A percentile compares a stretch with the other conserved stretches of the same genome.
Evolutionary conservation across 306 rosid species (phyloP).

Genomic region (Vachellia collinsii): DNA sequence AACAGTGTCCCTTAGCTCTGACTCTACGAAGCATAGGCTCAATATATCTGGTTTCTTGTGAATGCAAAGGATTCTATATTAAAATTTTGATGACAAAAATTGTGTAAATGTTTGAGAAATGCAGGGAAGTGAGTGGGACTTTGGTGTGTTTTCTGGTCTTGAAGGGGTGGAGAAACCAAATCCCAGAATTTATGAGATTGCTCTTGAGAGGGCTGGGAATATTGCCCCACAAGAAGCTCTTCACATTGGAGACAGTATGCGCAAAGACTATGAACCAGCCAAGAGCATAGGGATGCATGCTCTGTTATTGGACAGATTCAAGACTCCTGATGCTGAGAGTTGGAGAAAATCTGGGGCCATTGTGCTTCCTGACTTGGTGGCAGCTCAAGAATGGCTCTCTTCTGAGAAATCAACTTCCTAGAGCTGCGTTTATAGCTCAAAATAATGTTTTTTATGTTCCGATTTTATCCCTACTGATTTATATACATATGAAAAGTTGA

Average conservation of each 20-base stretch:
- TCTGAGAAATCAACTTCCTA: conserved; percentile 47
- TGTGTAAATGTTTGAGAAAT: conserved; percentile 14
- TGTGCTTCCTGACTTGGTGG: conserved; percentile 70
- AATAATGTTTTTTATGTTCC: too few species aligned
- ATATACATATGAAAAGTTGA: not conserved
- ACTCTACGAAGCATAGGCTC: too few species aligned
- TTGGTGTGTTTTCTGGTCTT: conserved; percentile 91
- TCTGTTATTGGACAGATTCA: conserved; percentile 77
- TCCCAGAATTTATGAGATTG: conserved; percentile 79
- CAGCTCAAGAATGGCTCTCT: conserved; percentile 64
- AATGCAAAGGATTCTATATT: not conserved
- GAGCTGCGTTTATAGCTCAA: too few species aligned
- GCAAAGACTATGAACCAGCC: conserved; percentile 86
- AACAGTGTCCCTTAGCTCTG: too few species aligned
- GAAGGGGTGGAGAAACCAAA: conserved; percentile 93
- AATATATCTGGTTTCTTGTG: too few species aligned
- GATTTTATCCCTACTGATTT: conserved; percentile 16
- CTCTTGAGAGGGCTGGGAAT: conserved; percentile 78
- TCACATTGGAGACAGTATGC: conserved; percentile 92
- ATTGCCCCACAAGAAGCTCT: conserved; percentile 64
- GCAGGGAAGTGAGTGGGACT: conserved; percentile 98
- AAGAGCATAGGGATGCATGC: conserved; percentile 91
- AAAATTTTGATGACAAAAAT: conserved; percentile 6
- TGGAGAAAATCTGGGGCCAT: conserved; percentile 82
- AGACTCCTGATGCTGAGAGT: conserved; percentile 79